These are phyloP conservation scores for Fusarium algeriense DNA, from an alignment of 2,329 filamentous ascomycete species.

Conservation along the genomic window DNA sequence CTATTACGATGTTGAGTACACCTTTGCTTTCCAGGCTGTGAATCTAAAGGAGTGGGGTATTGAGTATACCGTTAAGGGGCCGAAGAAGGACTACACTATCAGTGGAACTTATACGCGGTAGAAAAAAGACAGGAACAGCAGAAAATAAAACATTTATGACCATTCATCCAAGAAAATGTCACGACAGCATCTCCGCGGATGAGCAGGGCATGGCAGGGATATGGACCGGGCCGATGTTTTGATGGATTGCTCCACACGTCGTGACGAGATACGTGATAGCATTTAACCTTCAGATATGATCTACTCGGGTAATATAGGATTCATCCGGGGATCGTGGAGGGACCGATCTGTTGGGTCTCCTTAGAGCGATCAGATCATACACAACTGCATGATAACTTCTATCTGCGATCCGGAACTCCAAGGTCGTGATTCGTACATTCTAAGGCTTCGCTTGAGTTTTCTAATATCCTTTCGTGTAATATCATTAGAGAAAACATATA, in stretches of 20 bases:
- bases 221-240: conserved; percentile 11
- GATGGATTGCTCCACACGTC: conserved; percentile 11
- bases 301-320: conserved; percentile 2
- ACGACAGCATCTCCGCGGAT: background rate
- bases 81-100: conserved; percentile 79
- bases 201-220: background rate
- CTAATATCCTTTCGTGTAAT: too few species aligned
- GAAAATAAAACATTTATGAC: background rate
- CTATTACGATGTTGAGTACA: conserved; percentile 77
- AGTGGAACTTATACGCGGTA: conserved; percentile 63
- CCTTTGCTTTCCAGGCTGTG: conserved; percentile 72
- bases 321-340: conserved; percentile 14
- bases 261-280: background rate
- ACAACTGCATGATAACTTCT: background rate
- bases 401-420: background rate
- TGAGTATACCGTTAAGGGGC: conserved; percentile 75
- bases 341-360: background rate
- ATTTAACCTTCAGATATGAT: conserved; percentile 13
- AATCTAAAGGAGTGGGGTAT: conserved; percentile 70
- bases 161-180: background rate
- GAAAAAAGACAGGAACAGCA: background rate
- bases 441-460: too few species aligned
- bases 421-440: background rate
- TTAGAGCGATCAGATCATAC: conserved; percentile 5
- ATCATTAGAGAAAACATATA: too few species aligned